Conservation (phyloP, 805 yeast species). For the Candida patagonica region DNA sequence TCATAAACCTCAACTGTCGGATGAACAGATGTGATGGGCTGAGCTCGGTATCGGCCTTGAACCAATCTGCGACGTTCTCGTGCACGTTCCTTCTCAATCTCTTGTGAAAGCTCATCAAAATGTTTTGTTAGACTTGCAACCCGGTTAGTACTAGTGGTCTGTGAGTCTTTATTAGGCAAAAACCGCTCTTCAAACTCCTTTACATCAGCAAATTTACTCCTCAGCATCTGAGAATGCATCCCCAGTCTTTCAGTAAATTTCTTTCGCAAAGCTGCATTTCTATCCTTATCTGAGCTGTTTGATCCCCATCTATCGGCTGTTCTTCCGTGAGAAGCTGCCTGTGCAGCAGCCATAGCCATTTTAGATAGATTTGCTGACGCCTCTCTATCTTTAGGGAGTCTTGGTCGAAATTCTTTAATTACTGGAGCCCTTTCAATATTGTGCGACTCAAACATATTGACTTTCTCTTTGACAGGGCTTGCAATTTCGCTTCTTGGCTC, state of each 20-base stretch:
- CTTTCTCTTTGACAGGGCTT: constrained; percentile 1
- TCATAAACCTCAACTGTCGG: constrained; percentile 90
- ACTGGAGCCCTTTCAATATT: too few relatives aligned
- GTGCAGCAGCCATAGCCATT: too few relatives aligned
- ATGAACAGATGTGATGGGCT: constrained; percentile 61
- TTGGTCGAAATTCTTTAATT: too few relatives aligned
- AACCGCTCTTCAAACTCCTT: constrained; percentile 20
- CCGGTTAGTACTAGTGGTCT: background rate
- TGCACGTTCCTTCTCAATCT: constrained; percentile 82
- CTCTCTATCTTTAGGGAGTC: too few relatives aligned
- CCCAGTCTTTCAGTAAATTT: constrained; percentile 11
- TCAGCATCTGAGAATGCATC: constrained; percentile 12
- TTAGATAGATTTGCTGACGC: too few relatives aligned
- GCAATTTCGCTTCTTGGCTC: too few relatives aligned
- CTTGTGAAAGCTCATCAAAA: constrained; percentile 69
- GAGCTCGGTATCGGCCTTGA: constrained; percentile 52
- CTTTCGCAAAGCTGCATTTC: background rate
- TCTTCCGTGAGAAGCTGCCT: background rate
- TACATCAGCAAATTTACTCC: constrained; percentile 15
- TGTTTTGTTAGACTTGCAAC: constrained; percentile 44
- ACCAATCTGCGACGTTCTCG: constrained; percentile 58
- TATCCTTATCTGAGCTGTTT: background rate
- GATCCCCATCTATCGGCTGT: background rate
- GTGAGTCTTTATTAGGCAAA: background rate
- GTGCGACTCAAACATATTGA: too few relatives aligned